Percentiles rank a stretch among this genome's conserved stretches.
phyloP scores from a whole-genome alignment of 2,329 filamentous ascomycete species.

The Pseudogymnoascus destructans region DNA sequence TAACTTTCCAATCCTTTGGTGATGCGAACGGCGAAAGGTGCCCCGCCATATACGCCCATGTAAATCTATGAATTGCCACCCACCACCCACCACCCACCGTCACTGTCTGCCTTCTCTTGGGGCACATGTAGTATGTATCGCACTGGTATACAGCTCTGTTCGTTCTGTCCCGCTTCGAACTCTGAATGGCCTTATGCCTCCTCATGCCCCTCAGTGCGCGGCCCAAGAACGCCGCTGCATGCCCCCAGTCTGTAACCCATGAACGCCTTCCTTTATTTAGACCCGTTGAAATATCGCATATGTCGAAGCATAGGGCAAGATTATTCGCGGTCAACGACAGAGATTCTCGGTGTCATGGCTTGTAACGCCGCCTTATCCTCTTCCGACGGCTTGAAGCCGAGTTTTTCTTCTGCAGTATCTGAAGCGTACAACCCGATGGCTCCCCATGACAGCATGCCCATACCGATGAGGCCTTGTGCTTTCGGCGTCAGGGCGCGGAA shows the following conservation, averaged over 20 bases:
- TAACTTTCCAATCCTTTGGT: slow-evolving; percentile 1
- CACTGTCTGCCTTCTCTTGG: neutral
- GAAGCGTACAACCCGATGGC: slow-evolving; percentile 58
- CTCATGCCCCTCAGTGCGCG: neutral
- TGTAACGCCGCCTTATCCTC: slow-evolving; percentile 58
- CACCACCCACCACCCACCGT: neutral
- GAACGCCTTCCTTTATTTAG: neutral
- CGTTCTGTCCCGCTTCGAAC: neutral
- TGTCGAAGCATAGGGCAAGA: neutral
- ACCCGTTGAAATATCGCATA: neutral
- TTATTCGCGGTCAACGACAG: slow-evolving; percentile 39
- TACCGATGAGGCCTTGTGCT: slow-evolving; percentile 58
- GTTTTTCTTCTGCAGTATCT: slow-evolving; percentile 57
- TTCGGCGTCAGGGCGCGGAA: slow-evolving; percentile 61
- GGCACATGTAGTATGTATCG: neutral
- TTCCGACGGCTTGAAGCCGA: slow-evolving; percentile 60
- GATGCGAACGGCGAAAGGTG: neutral
- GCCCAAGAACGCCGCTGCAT: neutral
- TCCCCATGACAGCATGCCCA: slow-evolving; percentile 66
- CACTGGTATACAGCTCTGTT: neutral
- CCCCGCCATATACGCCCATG: neutral
- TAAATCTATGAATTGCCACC: neutral
- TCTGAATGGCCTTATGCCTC: neutral
- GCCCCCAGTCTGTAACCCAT: neutral
- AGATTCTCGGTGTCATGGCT: slow-evolving; percentile 48